Conservation (phyloP, 768 basidiomycete species). For the Lactifluus pinguis region DNA sequence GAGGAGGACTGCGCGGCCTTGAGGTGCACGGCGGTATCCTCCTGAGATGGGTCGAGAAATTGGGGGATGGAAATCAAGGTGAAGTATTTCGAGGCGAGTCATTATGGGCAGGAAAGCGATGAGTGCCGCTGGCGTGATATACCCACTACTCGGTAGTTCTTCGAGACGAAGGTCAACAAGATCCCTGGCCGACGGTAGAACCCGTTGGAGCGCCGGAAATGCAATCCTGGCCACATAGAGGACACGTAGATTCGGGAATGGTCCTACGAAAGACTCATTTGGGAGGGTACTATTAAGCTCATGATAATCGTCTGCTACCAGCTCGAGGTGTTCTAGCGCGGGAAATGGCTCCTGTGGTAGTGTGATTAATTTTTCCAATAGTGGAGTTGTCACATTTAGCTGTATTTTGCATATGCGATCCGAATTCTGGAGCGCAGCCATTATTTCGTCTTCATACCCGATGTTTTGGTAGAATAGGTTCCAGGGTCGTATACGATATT, state of each 20-base stretch:
- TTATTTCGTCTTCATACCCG: not conserved
- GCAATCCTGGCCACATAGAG: not conserved
- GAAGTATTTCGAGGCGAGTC: not conserved
- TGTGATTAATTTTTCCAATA: not conserved
- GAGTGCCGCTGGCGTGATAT: not conserved
- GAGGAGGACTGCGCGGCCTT: not conserved
- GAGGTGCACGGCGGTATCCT: not conserved
- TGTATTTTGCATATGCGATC: not conserved
- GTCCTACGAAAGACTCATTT: not conserved
- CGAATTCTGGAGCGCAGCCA: not conserved
- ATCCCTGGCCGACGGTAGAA: not conserved
- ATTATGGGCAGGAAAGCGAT: not conserved
- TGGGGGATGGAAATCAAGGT: not conserved
- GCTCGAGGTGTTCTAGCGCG: not conserved
- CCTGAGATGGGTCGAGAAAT: not conserved
- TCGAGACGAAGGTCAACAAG: conserved; percentile 2
- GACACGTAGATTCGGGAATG: not conserved
- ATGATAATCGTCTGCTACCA: not conserved
- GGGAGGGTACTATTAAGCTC: not conserved
- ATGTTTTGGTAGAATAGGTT: too few species aligned
- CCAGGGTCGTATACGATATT: too few species aligned
- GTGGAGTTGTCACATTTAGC: not conserved
- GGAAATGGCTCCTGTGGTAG: not conserved
- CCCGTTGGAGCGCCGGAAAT: not conserved
- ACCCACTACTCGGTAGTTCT: not conserved